A percentile compares a stretch with the other conserved stretches of the same genome.
Evolutionary conservation across 1,284 basidiomycete species (phyloP).

Genomic region (Ceratobasidium sp.): DNA sequence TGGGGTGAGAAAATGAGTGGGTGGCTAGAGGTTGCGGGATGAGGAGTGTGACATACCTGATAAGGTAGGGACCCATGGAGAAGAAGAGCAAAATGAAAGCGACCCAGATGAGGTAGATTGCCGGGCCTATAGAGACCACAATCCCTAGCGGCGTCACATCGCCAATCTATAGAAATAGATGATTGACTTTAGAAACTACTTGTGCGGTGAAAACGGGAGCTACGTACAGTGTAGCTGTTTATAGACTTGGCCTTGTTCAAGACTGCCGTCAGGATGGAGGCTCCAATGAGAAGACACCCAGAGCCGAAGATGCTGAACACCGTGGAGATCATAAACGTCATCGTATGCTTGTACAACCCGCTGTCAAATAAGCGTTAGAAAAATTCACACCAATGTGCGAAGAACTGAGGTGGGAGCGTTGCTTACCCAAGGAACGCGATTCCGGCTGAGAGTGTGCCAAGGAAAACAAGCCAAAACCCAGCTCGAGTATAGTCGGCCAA

Average conservation of each 20-base stretch:
- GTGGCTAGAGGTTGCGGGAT: not conserved
- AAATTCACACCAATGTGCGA: slow-evolving; percentile 17
- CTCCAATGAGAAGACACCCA: slow-evolving; percentile 71
- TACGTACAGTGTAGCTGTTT: slow-evolving; percentile 57
- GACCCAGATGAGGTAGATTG: slow-evolving; percentile 46
- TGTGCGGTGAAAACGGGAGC: slow-evolving; percentile 3
- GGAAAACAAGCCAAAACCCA: slow-evolving; percentile 77
- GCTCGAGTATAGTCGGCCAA: slow-evolving; percentile 70
- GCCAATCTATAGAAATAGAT: slow-evolving; percentile 29
- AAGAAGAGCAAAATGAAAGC: slow-evolving; percentile 45
- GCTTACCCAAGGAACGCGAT: slow-evolving; percentile 70
- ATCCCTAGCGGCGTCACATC: slow-evolving; percentile 43
- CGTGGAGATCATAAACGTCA: slow-evolving; percentile 75
- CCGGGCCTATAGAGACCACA: slow-evolving; percentile 40
- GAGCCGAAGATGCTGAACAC: slow-evolving; percentile 68
- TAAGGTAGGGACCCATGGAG: slow-evolving; percentile 46
- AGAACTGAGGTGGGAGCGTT: slow-evolving; percentile 2
- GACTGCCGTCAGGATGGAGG: slow-evolving; percentile 78
- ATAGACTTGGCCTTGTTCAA: slow-evolving; percentile 70
- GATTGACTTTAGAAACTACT: slow-evolving; percentile 1
- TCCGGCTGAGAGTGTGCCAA: slow-evolving; percentile 73
- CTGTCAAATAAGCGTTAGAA: slow-evolving; percentile 55
- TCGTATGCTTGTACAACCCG: slow-evolving; percentile 70
- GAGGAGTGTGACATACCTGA: slow-evolving; percentile 44
- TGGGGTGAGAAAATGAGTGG: slow-evolving; percentile 1